Evolutionary conservation across 2,329 filamentous ascomycete genomes (phyloP).

Genomic region (Didymella keratinophila): DNA sequence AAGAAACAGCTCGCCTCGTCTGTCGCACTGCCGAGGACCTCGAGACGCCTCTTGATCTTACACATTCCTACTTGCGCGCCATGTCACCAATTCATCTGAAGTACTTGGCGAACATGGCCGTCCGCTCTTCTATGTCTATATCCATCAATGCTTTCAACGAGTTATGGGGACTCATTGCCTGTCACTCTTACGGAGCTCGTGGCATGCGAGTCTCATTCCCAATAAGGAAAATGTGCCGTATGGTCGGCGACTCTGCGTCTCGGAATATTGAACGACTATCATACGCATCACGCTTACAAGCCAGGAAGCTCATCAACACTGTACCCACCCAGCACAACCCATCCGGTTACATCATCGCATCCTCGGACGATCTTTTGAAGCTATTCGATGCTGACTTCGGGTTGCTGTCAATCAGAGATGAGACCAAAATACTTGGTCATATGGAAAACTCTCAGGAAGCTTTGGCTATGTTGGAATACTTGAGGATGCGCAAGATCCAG

Average conservation of each 20-base stretch:
- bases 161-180: slow-evolving; percentile 87
- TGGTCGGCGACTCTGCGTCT: slow-evolving; percentile 85
- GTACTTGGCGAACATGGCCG: slow-evolving; percentile 87
- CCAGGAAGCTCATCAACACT: slow-evolving; percentile 87
- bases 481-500: slow-evolving; percentile 76
- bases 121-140: slow-evolving; percentile 94
- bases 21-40: slow-evolving; percentile 79
- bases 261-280: slow-evolving; percentile 87
- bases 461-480: slow-evolving; percentile 82
- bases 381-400: slow-evolving; percentile 90
- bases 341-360: slow-evolving; percentile 88
- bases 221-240: slow-evolving; percentile 88
- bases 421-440: slow-evolving; percentile 83
- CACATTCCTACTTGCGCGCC: slow-evolving; percentile 82
- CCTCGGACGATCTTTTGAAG: slow-evolving; percentile 82
- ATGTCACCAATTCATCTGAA: slow-evolving; percentile 93
- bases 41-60: slow-evolving; percentile 79
- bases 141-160: slow-evolving; percentile 87
- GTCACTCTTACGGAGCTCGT: slow-evolving; percentile 77
- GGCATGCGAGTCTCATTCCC: slow-evolving; percentile 94
- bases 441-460: slow-evolving; percentile 82
- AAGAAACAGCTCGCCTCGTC: slow-evolving; percentile 80
- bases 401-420: slow-evolving; percentile 82
- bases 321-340: slow-evolving; percentile 81
- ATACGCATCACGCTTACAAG: slow-evolving; percentile 83